Conservation (phyloP, 306 rosid species). For the Vigna radiata region DNA sequence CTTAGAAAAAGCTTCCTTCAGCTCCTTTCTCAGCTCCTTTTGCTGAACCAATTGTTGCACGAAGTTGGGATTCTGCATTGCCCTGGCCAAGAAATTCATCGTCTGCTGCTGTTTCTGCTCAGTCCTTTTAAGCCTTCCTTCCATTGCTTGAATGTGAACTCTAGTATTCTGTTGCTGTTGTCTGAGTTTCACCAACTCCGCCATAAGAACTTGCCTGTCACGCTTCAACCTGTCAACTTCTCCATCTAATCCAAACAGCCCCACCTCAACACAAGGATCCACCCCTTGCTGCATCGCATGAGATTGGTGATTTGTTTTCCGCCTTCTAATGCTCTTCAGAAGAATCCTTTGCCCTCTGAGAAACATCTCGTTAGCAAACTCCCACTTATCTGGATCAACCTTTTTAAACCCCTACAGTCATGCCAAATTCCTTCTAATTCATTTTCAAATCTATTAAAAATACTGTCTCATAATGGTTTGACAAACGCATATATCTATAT, state of each 20-base stretch:
- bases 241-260: slow-evolving; percentile 67
- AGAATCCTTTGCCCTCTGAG: slow-evolving; percentile 79
- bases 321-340: slow-evolving; percentile 75
- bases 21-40: slow-evolving; percentile 58
- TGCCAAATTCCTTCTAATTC: slow-evolving; percentile 41
- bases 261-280: slow-evolving; percentile 78
- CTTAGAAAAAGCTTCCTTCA: slow-evolving; percentile 51
- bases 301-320: slow-evolving; percentile 53
- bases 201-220: slow-evolving; percentile 71
- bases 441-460: slow-evolving; percentile 31
- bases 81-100: slow-evolving; percentile 78
- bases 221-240: slow-evolving; percentile 68
- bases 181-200: slow-evolving; percentile 75
- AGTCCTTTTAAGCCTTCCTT: slow-evolving; percentile 59
- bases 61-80: slow-evolving; percentile 70
- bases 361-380: slow-evolving; percentile 86
- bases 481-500: neutral
- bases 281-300: slow-evolving; percentile 52
- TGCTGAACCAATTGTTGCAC: slow-evolving; percentile 61
- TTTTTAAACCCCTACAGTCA: slow-evolving; percentile 82
- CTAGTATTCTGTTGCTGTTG: slow-evolving; percentile 69
- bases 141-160: slow-evolving; percentile 62
- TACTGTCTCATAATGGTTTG: neutral
- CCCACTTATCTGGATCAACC: slow-evolving; percentile 88
- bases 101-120: slow-evolving; percentile 72